Evolutionary conservation across 1,139 yeast genomes (phyloP), one percentile per base, ranked within the genome.

Genomic region (Chernovozyma sophiae-reginae): DNA sequence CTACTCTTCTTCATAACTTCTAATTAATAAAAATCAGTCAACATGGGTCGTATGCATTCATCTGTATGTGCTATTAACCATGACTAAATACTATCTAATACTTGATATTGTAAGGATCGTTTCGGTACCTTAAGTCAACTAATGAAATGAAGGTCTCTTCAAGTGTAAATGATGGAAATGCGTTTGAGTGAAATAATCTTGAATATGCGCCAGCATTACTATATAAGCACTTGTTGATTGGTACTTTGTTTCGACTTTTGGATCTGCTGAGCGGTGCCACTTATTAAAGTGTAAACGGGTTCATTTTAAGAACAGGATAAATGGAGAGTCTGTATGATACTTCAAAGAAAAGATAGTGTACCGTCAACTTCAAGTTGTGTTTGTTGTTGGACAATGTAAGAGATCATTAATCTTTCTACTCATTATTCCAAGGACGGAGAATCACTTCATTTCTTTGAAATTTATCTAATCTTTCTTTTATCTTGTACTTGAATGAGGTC

Each of bases 31-130:
- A 52, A 59, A 70, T 59, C 71, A 64, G 64, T 67, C 74, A 76
- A 70, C 64, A 80, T 80, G 86, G 86, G 82, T 80, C 84, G 86
- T 77, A 74, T 79, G 79, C 86, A 80, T 75, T 77, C 84, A 71
- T 63, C 78, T 68, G 86, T 79, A 79, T 76, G 86, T 79, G 68
- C 54, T 43, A 44, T 41, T 35, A 35, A 36, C 39, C 46, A 43
- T 45, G 39, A 31, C 32, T 25, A 30, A 30, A 7, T 20, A 14
- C 39, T 35, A 36, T 30, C 25, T 33, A 29, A 33, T 36, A 25
- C 31, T 31, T 30, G 36, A 34, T 34, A 42, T 49, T 43, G 56
- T 56, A 51, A 48, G 67, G 67, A 48, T 58, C 60, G 54, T 42
- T 44, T 48, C 48, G 59, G 64, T 62, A 43, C 42, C 45, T 42